Conservation (phyloP, 2,329 filamentous ascomycete genomes). For the Ophiostoma ulmi region DNA sequence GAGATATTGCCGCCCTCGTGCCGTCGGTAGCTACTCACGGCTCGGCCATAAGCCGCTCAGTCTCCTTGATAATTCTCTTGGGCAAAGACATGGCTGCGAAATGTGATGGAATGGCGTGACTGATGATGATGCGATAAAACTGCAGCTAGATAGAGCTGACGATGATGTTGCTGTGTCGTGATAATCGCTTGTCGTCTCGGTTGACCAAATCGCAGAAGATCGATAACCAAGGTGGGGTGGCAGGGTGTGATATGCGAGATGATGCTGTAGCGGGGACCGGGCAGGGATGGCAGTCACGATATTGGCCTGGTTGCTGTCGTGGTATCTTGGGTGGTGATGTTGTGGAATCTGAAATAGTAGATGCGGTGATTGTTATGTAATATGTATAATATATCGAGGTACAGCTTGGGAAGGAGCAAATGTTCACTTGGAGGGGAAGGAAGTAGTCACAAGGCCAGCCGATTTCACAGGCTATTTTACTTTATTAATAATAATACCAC, state of each 20-base stretch:
- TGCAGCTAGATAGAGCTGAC: background rate
- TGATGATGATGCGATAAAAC: background rate
- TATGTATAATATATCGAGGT: background rate
- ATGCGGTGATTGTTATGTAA: background rate
- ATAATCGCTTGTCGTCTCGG: background rate
- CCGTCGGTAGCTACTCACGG: constrained; percentile 57
- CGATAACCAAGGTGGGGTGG: background rate
- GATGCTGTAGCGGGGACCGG: background rate
- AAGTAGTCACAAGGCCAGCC: background rate
- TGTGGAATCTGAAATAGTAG: background rate
- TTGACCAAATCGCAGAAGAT: background rate
- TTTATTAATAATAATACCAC: background rate
- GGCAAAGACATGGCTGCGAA: constrained; percentile 62
- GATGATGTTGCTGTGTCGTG: background rate
- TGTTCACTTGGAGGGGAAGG: constrained; percentile 1
- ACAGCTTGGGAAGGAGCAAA: background rate
- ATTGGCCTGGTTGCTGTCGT: background rate
- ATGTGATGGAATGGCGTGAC: background rate
- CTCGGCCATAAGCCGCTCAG: constrained; percentile 91
- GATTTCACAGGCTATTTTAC: background rate
- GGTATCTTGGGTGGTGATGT: background rate
- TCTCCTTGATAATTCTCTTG: constrained; percentile 98
- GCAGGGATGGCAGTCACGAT: background rate
- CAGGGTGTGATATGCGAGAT: constrained; percentile 1
- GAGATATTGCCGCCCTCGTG: background rate